Evolutionary conservation across 2,329 filamentous ascomycete genomes (phyloP), one percentile per base, ranked within the genome.

Genomic region (Pestalotiopsis sp.): DNA sequence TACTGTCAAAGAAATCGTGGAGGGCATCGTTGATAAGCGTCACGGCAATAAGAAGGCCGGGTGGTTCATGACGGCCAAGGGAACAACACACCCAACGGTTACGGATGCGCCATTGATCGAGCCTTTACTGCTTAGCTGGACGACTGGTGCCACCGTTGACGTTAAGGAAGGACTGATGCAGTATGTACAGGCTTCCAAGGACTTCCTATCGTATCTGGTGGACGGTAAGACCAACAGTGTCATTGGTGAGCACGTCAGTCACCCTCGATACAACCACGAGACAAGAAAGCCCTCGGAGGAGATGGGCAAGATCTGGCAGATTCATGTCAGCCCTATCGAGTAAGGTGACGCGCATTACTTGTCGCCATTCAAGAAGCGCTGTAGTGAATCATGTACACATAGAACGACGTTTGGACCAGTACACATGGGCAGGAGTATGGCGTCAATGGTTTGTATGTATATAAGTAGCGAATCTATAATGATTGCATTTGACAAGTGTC

Each of bases 101-200:
- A 91, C 90, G 0, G 90, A 92, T 73, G 90, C 90, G 17, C 89
- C 90, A 0, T 80, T 92, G 2, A 83, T 92, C 7, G 86, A 91
- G 70, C 90, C 90, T 0, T 79, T 85, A 64, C 79, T 92, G 36
- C 81, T 92, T 59, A 84, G 86, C 68, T 86, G 87, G 80, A 87
- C 88, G 0, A 91, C 90, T 0, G 88, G 89, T 0, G 87, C 90
- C 0, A 86, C 82, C 1, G 83, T 91, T n/a, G 80, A 88, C 66
- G 86, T 86, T 1, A 82, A 81, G 58, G 83, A 88, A 68, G 90
- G 87, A 0, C 75, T 92, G 57, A 76, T 80, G 38, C 85, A 91
- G 77, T 92, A 92, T 72, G 88, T 91, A 36, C 82, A 86, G 59
- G 80, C 89, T 1, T 85, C 88, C 0, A 77, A 85, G 61, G 86